Base-by-base conservation (phyloP, 2,329 filamentous ascomycete species). In the Huntiella savannae region DNA sequence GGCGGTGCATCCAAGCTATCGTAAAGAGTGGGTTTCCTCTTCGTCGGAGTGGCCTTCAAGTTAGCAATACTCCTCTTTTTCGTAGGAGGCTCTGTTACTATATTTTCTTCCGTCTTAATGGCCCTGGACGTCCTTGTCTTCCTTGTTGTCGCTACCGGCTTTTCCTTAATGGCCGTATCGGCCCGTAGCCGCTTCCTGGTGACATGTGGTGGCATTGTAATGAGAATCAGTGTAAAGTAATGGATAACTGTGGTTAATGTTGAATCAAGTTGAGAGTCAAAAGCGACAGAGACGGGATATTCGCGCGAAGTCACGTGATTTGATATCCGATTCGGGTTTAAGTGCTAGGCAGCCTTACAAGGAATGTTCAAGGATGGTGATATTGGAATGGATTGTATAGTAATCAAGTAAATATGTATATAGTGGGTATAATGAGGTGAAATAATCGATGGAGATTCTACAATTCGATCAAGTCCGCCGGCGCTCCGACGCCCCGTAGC, bases 401-500 rank as follows among this genome's bases (percentile, higher is more conserved):
- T 28, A 28, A 28, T 28, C 22, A 28, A 10, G 22, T 28, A 28
- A 28, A 10, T 10, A 4, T 28, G 8, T 28, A 19, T 19, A 19
- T 19, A 19, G 4, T 28, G 22, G 22, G 22, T 28, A 28, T 28
- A 28, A 3, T 28, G 8, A 41, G 7, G 11, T 41, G 5, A 28
- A 11, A 41, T 12, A 3, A n/a, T 5, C 39, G n/a, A 19, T 3
- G 7, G 1, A 2, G 19, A 28, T n/a, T 28, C 15, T 45, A 45
- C 19, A 38, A 6, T 3, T 45, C 70, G 51, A 86, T 82, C 54
- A 87, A 61, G 60, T 85, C 77, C 15, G 78, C 77, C 47, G 82
- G 74, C n/a, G 79, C 74, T 1, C 85, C 85, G 45, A 95, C 79
- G 0, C 91, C 91, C 51, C 91, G 70, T 45, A 98, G 56, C 55